phyloP scores from a whole-genome alignment of 2,329 filamentous ascomycete genomes.

The Monilinia fructigena region DNA sequence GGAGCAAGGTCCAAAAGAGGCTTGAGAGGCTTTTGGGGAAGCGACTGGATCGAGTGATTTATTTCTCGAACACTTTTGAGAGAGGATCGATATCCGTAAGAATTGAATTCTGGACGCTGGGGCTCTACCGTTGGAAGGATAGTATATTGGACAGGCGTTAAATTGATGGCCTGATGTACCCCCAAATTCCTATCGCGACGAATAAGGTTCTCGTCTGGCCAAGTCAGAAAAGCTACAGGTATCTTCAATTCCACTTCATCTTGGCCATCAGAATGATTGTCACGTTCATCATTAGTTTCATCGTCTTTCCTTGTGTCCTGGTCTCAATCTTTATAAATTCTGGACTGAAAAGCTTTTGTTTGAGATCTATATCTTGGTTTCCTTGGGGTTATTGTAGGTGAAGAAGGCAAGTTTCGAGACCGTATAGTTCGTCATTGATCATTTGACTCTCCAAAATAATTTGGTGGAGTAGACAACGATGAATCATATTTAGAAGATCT shows the following conservation, averaged over 20 bases:
- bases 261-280: background rate
- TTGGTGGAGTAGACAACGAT: background rate
- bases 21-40: background rate
- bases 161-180: background rate
- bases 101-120: background rate
- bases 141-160: background rate
- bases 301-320: background rate
- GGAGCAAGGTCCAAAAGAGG: background rate
- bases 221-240: background rate
- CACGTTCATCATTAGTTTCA: background rate
- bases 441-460: background rate
- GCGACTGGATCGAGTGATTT: conserved; percentile 1
- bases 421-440: background rate
- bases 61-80: conserved; percentile 8
- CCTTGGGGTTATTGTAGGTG: background rate
- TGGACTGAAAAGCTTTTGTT: background rate
- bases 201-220: too few species aligned
- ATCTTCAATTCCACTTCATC: conserved; percentile 2
- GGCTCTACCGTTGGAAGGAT: background rate
- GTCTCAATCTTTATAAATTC: background rate
- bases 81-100: background rate
- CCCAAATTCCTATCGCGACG: background rate
- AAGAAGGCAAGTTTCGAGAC: background rate
- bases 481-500: background rate
- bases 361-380: background rate